Percentiles rank a stretch among this genome's conserved stretches.
These are phyloP conservation scores for Endocarpon pusillum DNA, from an alignment of 495 filamentous ascomycete genomes.

Conservation along the genomic window DNA sequence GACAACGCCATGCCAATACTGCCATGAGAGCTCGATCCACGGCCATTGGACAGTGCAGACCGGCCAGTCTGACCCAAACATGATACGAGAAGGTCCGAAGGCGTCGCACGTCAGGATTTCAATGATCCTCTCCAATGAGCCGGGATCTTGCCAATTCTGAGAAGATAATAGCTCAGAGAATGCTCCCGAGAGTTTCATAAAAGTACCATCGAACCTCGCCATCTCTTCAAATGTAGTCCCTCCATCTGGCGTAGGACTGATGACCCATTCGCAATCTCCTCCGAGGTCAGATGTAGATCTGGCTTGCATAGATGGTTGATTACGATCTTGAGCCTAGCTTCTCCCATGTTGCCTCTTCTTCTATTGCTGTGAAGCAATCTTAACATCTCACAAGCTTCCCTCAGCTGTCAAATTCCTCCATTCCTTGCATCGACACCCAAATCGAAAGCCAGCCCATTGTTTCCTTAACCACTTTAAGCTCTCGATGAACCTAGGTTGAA, in stretches of 20 bases:
- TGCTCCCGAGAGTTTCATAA: conserved; percentile 77
- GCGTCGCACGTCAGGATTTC: conserved; percentile 36
- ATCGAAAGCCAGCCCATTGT: conserved; percentile 52
- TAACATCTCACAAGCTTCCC: conserved; percentile 55
- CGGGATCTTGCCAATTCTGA: conserved; percentile 15
- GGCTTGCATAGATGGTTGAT: conserved; percentile 83
- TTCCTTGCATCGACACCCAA: conserved; percentile 59
- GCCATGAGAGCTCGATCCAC: conserved; percentile 31
- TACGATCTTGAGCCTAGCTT: conserved; percentile 11
- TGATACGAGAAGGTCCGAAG: conserved; percentile 53
- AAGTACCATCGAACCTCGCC: conserved; percentile 39
- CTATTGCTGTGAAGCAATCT: too few species aligned
- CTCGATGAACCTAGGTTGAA: conserved; percentile 36
- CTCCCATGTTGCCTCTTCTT: conserved; percentile 39
- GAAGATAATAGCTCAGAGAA: conserved; percentile 60
- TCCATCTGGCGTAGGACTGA: conserved; percentile 18
- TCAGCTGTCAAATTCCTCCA: conserved; percentile 52
- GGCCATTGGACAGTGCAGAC: conserved; percentile 58
- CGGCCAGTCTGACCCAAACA: conserved; percentile 88
- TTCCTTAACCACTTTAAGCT: conserved; percentile 52
- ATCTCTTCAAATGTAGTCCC: conserved; percentile 38
- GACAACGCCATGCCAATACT: conserved; percentile 25
- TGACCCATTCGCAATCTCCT: neutral
- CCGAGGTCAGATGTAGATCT: conserved; percentile 31
- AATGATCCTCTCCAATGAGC: conserved; percentile 25